Evolutionary conservation across 345 rosid species (phyloP), one percentile per base, ranked within the genome.

Genomic region (Acer yangbiense): DNA sequence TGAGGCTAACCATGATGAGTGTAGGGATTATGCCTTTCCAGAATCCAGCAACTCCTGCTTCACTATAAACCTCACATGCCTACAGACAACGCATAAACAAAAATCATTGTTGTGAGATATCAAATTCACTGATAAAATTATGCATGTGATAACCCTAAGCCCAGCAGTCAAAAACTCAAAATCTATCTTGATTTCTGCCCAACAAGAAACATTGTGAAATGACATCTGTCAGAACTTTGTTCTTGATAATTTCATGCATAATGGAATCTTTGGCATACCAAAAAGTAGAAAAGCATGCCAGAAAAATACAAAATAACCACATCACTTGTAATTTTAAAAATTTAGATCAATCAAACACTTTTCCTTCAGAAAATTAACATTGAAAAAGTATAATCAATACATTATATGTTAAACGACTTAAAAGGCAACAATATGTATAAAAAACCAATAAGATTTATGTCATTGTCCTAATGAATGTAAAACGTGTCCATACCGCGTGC

Each of bases 11-110:
- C 94, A 90, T 90, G 54, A 90, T 83, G 57, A 90, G 89, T 27
- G 94, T 87, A 21, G 94, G 94, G 71, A 90, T 71, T 78, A 90
- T 84, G 74, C 94, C 94, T 83, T 90, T 90, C 94, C 94, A 90
- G 82, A 87, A 89, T 81, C 94, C 91, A 64, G 78, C 14, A 58
- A 89, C 68, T 78, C 94, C 94, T 62, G 92, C 87, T 84, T 90
- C 94, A 61, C 57, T 81, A 74, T 85, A 88, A 68, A 90, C 85
- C 78, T 90, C 91, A 23, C 65, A 63, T 52, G 86, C 94, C 94
- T 90, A 74, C 25, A 64, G 21, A 74, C 17, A 69, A n/a, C 55
- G n/a, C 52, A 39, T 18, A 48, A 29, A 66, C 12, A 43, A 72
- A 14, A 57, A 46, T 50, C 32, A 50, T 39, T 20, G 29, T 61